Percentiles rank a stretch among this genome's conserved stretches.
These are phyloP conservation scores for Backusella morwellensis DNA, from an alignment of 192 early-diverging fungal genomes.

Conservation along the genomic window DNA sequence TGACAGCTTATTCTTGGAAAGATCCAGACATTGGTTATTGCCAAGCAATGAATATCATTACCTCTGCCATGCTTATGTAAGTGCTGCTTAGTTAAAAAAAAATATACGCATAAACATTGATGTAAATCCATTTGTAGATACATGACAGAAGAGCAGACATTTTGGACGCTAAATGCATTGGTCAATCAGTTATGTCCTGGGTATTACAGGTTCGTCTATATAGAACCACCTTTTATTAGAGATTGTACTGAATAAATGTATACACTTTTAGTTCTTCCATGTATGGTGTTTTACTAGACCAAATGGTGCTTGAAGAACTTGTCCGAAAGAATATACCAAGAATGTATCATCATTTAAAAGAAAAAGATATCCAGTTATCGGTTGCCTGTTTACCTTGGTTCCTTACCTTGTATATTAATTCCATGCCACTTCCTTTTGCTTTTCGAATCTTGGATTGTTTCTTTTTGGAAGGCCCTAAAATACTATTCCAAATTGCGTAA, in stretches of 20 bases:
- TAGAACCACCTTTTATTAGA: background rate
- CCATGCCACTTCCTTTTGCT: constrained; percentile 88
- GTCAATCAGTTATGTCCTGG: constrained; percentile 90
- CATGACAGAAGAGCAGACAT: constrained; percentile 95
- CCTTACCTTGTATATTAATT: constrained; percentile 93
- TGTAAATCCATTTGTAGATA: constrained; percentile 46
- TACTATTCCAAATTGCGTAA: constrained; percentile 90
- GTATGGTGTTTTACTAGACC: constrained; percentile 96
- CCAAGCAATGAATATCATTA: constrained; percentile 99
- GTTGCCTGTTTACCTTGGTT: constrained; percentile 99
- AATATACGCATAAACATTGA: background rate
- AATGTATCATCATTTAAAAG: constrained; percentile 77
- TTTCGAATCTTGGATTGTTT: constrained; percentile 94
- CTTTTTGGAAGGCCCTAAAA: constrained; percentile 94
- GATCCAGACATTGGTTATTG: constrained; percentile 96
- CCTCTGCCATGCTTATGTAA: constrained; percentile 88
- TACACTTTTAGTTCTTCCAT: constrained; percentile 72
- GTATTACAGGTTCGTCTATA: constrained; percentile 62
- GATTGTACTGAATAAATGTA: background rate
- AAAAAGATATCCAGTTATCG: constrained; percentile 91
- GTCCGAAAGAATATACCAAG: constrained; percentile 90
- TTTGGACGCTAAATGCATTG: constrained; percentile 91
- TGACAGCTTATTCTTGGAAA: constrained; percentile 83
- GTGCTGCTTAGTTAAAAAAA: background rate
- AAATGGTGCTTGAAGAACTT: constrained; percentile 90